These are phyloP conservation scores for Neolentinus lepideus DNA, from an alignment of 1,284 basidiomycete species.

Conservation along the genomic window DNA sequence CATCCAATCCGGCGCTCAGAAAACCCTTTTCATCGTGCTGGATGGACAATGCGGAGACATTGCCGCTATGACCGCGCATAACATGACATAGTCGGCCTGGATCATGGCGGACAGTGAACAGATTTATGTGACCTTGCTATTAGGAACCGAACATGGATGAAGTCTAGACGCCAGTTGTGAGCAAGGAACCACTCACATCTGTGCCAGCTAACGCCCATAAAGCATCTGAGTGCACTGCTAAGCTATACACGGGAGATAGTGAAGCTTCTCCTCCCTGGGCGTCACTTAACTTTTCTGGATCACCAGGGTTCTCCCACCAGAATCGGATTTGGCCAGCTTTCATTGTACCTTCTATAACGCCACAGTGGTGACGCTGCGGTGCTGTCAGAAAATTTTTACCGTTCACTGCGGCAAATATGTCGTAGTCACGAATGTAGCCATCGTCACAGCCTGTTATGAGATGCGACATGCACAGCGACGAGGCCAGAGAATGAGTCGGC, in stretches of 20 bases:
- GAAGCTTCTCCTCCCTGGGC: conserved; percentile 36
- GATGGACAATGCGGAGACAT: conserved; percentile 83
- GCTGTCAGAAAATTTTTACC: conserved; percentile 84
- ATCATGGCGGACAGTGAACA: conserved; percentile 90
- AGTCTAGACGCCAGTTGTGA: conserved; percentile 3
- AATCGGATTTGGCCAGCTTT: conserved; percentile 82
- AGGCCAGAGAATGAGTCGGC: conserved; percentile 80
- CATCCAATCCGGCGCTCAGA: conserved; percentile 94
- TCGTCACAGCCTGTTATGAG: conserved; percentile 90
- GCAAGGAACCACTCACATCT: conserved; percentile 45
- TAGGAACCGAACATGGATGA: neutral
- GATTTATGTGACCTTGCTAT: conserved; percentile 81
- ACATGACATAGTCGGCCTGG: conserved; percentile 78
- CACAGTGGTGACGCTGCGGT: conserved; percentile 84
- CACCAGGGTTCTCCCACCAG: conserved; percentile 82
- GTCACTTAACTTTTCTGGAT: conserved; percentile 21
- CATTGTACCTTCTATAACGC: conserved; percentile 87
- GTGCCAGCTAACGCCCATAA: conserved; percentile 86
- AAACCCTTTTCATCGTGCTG: conserved; percentile 78
- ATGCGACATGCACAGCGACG: conserved; percentile 85
- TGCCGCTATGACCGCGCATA: conserved; percentile 67
- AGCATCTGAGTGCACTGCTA: conserved; percentile 86
- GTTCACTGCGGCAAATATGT: conserved; percentile 85
- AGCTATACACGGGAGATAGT: conserved; percentile 76
- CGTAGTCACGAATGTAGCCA: conserved; percentile 91